Conservation (phyloP, 805 yeast species). For the Myxozyma lipomycoides region DNA sequence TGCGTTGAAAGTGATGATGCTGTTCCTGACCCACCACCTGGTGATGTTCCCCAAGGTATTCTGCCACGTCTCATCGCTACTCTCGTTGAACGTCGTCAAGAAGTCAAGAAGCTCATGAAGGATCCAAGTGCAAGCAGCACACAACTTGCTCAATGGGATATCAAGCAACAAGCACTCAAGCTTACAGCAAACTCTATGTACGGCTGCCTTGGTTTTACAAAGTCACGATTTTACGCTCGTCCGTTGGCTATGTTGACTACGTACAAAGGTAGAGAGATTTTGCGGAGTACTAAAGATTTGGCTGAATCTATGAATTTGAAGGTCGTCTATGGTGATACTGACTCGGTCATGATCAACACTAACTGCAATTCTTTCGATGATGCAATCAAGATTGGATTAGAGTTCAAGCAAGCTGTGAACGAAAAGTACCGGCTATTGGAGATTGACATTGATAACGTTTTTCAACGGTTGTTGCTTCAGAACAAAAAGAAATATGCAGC, state of each 20-base stretch:
- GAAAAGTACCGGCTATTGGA: constrained; percentile 83
- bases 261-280: constrained; percentile 89
- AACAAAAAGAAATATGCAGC: constrained; percentile 99
- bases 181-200: constrained; percentile 99
- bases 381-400: constrained; percentile 77
- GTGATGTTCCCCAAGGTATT: constrained; percentile 65
- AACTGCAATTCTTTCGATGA: constrained; percentile 64
- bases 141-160: constrained; percentile 64
- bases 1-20: constrained; percentile 48
- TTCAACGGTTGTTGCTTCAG: constrained; percentile 75
- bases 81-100: constrained; percentile 86
- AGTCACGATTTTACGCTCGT: constrained; percentile 90
- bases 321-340: constrained; percentile 97
- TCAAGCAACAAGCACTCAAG: constrained; percentile 92
- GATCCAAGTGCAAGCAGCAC: constrained; percentile 59
- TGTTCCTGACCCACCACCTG: constrained; percentile 64
- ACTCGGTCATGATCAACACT: constrained; percentile 97
- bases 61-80: constrained; percentile 78
- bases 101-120: constrained; percentile 81
- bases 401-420: constrained; percentile 79
- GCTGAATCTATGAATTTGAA: constrained; percentile 80
- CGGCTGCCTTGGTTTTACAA: constrained; percentile 92
- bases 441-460: constrained; percentile 92
- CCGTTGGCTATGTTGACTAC: constrained; percentile 96
- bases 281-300: constrained; percentile 85